Percentiles rank a stretch among this genome's conserved stretches.
Conservation (phyloP, 2,329 filamentous ascomycete species). For the Calonectria fujianensis region DNA sequence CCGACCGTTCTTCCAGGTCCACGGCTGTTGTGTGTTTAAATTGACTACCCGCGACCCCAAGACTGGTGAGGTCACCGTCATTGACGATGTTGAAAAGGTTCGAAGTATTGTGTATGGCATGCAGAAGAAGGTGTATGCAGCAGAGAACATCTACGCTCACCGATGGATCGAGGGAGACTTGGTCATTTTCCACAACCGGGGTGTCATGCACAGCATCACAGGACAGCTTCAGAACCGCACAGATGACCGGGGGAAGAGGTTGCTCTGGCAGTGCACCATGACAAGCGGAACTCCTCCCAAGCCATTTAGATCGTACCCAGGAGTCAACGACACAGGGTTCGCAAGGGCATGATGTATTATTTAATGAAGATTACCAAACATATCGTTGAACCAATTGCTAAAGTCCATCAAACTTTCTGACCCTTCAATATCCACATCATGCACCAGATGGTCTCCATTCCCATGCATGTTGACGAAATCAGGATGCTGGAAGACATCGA, state of each 20-base stretch:
- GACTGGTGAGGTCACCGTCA: conserved; percentile 19
- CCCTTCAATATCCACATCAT: neutral
- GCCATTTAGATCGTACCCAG: conserved; percentile 24
- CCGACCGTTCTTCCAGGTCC: conserved; percentile 31
- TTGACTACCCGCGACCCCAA: conserved; percentile 25
- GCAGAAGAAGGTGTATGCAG: conserved; percentile 51
- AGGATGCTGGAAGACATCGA: neutral
- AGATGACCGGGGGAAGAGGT: conserved; percentile 47
- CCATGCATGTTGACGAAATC: neutral
- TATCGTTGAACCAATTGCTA: conserved; percentile 16
- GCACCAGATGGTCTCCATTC: neutral
- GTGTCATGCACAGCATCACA: conserved; percentile 58
- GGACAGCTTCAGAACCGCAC: conserved; percentile 47
- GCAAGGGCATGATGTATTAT: neutral
- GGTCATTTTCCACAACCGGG: conserved; percentile 58
- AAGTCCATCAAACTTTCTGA: conserved; percentile 12
- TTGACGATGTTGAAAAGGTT: conserved; percentile 35
- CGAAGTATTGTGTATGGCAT: conserved; percentile 54
- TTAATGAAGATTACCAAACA: conserved; percentile 28
- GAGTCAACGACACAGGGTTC: conserved; percentile 32
- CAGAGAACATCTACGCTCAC: conserved; percentile 58
- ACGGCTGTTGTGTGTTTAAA: conserved; percentile 36
- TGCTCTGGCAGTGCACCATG: conserved; percentile 59
- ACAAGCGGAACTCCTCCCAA: conserved; percentile 34
- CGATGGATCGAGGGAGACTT: conserved; percentile 56